These are phyloP conservation scores for Boletus vermiculosoides DNA, from an alignment of 768 basidiomycete species.

Conservation along the genomic window DNA sequence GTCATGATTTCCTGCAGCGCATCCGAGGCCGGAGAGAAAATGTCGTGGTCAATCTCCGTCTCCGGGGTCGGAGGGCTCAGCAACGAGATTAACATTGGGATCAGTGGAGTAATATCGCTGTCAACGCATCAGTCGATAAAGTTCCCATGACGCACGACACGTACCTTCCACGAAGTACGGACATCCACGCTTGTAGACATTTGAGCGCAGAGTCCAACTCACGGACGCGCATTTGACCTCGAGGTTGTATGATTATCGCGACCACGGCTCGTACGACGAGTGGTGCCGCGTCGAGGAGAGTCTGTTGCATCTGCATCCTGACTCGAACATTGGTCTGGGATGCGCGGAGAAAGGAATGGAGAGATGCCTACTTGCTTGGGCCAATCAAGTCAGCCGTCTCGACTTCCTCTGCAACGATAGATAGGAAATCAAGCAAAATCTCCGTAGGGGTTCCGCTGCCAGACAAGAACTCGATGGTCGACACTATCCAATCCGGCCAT, in stretches of 20 bases:
- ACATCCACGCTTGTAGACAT: slow-evolving; percentile 84
- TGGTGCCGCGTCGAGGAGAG: slow-evolving; percentile 63
- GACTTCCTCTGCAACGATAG: slow-evolving; percentile 84
- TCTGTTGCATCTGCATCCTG: slow-evolving; percentile 64
- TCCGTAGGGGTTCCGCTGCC: slow-evolving; percentile 56
- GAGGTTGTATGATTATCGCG: slow-evolving; percentile 48
- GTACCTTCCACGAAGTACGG: slow-evolving; percentile 65
- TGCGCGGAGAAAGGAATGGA: background rate
- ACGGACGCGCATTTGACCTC: slow-evolving; percentile 26
- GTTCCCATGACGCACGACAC: slow-evolving; percentile 18
- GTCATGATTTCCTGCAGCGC: slow-evolving; percentile 77
- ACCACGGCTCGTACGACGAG: slow-evolving; percentile 71
- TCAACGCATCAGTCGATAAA: background rate
- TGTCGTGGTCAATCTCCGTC: slow-evolving; percentile 43
- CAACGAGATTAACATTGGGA: slow-evolving; percentile 58
- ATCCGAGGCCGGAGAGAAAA: slow-evolving; percentile 66
- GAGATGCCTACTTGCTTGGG: slow-evolving; percentile 59
- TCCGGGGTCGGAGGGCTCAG: slow-evolving; percentile 33
- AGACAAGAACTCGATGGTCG: slow-evolving; percentile 61
- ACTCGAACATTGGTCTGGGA: slow-evolving; percentile 7
- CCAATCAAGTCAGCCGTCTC: slow-evolving; percentile 72
- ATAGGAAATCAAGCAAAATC: slow-evolving; percentile 68
- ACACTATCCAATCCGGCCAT: slow-evolving; percentile 78
- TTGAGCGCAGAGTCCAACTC: slow-evolving; percentile 72
- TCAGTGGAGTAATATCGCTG: slow-evolving; percentile 70